These are phyloP conservation scores for Aspergillus phoenicis DNA, from an alignment of 2,329 filamentous ascomycete genomes.

Conservation along the genomic window DNA sequence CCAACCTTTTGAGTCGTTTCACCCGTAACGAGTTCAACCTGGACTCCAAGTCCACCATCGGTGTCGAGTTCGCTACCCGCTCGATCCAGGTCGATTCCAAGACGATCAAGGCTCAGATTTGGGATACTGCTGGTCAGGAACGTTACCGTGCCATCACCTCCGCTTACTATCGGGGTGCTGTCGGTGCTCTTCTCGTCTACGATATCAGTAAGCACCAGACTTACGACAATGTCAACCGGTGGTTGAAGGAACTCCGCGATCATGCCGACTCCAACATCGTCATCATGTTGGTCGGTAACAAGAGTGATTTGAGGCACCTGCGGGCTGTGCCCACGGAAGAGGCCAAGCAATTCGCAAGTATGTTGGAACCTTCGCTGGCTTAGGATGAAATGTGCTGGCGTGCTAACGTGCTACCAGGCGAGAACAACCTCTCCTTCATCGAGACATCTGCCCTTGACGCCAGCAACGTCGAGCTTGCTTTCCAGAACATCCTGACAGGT, in stretches of 20 bases:
- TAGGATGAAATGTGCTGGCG: background rate
- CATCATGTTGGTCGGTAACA: conserved; percentile 99
- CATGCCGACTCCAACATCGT: conserved; percentile 99
- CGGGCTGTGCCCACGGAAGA: conserved; percentile 96
- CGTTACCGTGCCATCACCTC: conserved; percentile 99
- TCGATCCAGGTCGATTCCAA: conserved; percentile 99
- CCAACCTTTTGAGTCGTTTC: conserved; percentile 98
- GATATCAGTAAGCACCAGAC: conserved; percentile 99
- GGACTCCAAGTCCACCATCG: conserved; percentile 99
- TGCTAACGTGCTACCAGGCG: conserved; percentile 60
- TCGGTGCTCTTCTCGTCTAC: conserved; percentile 96
- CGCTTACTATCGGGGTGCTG: conserved; percentile 96
- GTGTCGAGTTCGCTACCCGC: conserved; percentile 97
- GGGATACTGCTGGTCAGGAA: conserved; percentile 99
- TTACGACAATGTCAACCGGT: conserved; percentile 97
- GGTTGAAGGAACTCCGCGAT: conserved; percentile 97
- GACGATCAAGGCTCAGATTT: conserved; percentile 99
- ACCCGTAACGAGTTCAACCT: conserved; percentile 99
- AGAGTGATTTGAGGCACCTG: conserved; percentile 99
- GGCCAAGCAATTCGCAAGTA: conserved; percentile 96
- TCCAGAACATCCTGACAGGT: conserved; percentile 99
- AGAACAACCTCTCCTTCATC: conserved; percentile 98
- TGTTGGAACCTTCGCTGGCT: conserved; percentile 33
- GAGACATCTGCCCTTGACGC: conserved; percentile 98
- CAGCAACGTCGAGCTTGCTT: conserved; percentile 97